Conservation (phyloP, 257 asterid genomes). For the Salvia miltiorrhiza region DNA sequence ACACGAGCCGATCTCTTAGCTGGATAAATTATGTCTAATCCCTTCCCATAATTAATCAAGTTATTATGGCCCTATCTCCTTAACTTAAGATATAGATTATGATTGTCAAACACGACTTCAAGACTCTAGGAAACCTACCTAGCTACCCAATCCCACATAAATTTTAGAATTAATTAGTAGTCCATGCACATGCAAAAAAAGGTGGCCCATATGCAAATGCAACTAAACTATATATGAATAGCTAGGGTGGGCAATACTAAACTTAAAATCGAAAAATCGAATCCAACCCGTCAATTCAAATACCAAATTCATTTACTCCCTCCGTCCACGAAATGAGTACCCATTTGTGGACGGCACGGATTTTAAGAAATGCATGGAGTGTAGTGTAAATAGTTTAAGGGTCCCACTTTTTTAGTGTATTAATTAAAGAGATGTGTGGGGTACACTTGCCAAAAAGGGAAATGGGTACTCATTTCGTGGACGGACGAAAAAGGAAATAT, state of each 20-base stretch:
- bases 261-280: neutral
- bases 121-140: too few species aligned
- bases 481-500: too few species aligned
- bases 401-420: too few species aligned
- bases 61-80: neutral
- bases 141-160: neutral
- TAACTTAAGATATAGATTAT: neutral
- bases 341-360: too few species aligned
- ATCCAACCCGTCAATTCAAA: neutral
- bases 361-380: too few species aligned
- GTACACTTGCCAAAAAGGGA: too few species aligned
- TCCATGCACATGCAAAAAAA: neutral
- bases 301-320: too few species aligned
- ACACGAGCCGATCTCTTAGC: slow-evolving; percentile 4
- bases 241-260: too few species aligned
- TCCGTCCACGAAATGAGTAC: too few species aligned
- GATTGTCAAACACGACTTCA: neutral
- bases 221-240: neutral
- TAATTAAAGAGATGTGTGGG: too few species aligned
- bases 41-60: neutral
- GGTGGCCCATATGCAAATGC: neutral
- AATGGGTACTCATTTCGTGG: too few species aligned
- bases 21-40: neutral
- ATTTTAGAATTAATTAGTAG: neutral
- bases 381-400: too few species aligned